A percentile compares a stretch with the other conserved stretches of the same genome.
Conservation (phyloP, 768 basidiomycete species). For the Sarcodon aspratus region DNA sequence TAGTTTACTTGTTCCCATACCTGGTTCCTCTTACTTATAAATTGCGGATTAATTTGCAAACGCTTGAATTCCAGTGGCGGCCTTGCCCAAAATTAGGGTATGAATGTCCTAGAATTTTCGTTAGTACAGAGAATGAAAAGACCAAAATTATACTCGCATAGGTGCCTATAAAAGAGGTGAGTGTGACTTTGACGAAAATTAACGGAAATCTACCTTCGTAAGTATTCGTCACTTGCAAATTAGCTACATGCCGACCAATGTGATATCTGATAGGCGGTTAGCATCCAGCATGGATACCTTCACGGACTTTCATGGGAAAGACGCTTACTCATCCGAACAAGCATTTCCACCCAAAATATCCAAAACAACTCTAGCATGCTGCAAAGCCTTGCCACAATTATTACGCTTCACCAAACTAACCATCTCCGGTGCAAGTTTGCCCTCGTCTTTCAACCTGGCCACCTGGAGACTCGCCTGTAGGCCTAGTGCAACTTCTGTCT, state of each 20-base stretch:
- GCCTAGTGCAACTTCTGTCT: conserved; percentile 75
- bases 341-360: conserved; percentile 96
- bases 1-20: not conserved
- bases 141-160: conserved; percentile 29
- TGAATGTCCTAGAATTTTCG: conserved; percentile 58
- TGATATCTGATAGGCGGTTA: conserved; percentile 50
- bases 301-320: not conserved
- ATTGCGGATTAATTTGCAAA: conserved; percentile 33
- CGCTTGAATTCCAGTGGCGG: conserved; percentile 82
- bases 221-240: conserved; percentile 92
- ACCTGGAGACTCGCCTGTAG: conserved; percentile 64
- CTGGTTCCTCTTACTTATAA: too few species aligned
- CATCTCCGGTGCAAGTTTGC: conserved; percentile 78
- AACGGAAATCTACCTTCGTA: conserved; percentile 58
- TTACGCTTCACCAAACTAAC: conserved; percentile 91
- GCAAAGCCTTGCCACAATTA: conserved; percentile 88
- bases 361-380: conserved; percentile 69
- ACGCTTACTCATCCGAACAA: conserved; percentile 75
- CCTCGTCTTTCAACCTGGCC: conserved; percentile 78
- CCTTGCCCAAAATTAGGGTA: conserved; percentile 87
- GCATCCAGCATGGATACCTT: not conserved
- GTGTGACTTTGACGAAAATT: not conserved
- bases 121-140: not conserved
- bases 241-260: conserved; percentile 89
- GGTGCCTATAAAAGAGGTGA: conserved; percentile 30